phyloP scores from a whole-genome alignment of 495 filamentous ascomycete species.

The Penicillium flavigenum region DNA sequence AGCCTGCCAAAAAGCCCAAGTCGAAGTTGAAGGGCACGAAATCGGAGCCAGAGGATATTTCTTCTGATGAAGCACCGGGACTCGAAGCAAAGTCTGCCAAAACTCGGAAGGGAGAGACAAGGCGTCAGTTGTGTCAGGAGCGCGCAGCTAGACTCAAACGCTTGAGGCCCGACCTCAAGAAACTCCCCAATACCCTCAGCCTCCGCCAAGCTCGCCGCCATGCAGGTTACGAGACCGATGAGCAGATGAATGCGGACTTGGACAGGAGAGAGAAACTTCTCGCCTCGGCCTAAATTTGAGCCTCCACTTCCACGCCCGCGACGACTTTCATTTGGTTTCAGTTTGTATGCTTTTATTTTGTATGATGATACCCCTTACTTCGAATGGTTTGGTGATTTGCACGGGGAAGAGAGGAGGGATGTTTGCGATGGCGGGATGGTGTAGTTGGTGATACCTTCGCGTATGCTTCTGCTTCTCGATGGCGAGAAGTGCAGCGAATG shows the following conservation, averaged over 20 bases:
- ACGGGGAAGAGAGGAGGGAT: conserved; percentile 12
- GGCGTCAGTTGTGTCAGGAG: conserved; percentile 26
- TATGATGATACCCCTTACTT: conserved; percentile 15
- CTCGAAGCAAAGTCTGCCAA: conserved; percentile 19
- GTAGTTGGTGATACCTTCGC: background rate
- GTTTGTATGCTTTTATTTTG: conserved; percentile 13
- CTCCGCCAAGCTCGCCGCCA: conserved; percentile 30
- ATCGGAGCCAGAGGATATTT: conserved; percentile 11
- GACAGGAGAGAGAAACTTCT: conserved; percentile 20
- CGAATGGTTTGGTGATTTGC: conserved; percentile 10
- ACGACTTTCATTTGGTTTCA: conserved; percentile 14
- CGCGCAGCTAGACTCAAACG: conserved; percentile 31
- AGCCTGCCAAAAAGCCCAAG: conserved; percentile 7
- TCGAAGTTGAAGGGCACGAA: background rate
- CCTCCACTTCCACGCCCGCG: background rate
- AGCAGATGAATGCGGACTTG: conserved; percentile 35
- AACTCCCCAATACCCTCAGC: conserved; percentile 24
- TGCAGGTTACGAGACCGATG: conserved; percentile 32
- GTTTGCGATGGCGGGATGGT: background rate
- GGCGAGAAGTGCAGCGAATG: background rate
- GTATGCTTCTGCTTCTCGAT: background rate
- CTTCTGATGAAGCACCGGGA: conserved; percentile 5
- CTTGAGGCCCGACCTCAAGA: conserved; percentile 31
- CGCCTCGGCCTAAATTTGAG: background rate
- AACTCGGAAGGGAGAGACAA: conserved; percentile 24